Base-by-base conservation (phyloP, 768 basidiomycete species). In the Hygrophoropsis aurantiaca region DNA sequence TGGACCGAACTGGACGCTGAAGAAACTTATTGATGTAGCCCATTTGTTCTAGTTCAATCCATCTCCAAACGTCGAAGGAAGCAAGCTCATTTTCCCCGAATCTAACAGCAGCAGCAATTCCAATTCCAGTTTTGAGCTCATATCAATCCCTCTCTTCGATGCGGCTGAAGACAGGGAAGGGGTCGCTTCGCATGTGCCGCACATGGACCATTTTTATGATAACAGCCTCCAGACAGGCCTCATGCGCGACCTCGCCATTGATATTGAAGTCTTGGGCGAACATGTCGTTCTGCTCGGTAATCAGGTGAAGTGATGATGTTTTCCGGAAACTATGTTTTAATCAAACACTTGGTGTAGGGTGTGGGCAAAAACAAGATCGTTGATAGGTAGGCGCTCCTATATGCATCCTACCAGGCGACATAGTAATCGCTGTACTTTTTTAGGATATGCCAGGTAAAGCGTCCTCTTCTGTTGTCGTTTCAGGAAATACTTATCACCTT, bases 351-450 rank as follows among this genome's bases (percentile, higher is more conserved):
- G 37, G 36, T 11, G 18, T 45, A 81, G 76, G 84, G 84, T 30
- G 84, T 85, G 11, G 84, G 84, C 13, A 85, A 84, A 71, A 85
- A 85, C 58, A 84, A 84, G 64, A 75, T 85, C 36, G 70, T 85
- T 19, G 84, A 85, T 59, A 65, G 81, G 78, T 78, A 35, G 53
- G 73, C 60, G 3, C 15, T 13, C 44, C n/a, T n/a, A n/a, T n/a
- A n/a, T n/a, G n/a, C n/a, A n/a, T n/a, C n/a, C n/a, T n/a, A n/a
- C n/a, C n/a, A n/a, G n/a, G n/a, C n/a, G n/a, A n/a, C n/a, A n/a
- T n/a, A n/a, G n/a, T n/a, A n/a, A n/a, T n/a, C n/a, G n/a, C n/a
- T n/a, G 23, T 30, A 11, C 11, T 21, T 21, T 39, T 16, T 5
- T 16, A 77, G 80, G 19, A 60, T 83, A 21, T 84, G 81, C 53